Evolutionary conservation across 179 eudicot species (phyloP), one percentile per base, ranked within the genome.

Genomic region (Spergularia azorica): DNA sequence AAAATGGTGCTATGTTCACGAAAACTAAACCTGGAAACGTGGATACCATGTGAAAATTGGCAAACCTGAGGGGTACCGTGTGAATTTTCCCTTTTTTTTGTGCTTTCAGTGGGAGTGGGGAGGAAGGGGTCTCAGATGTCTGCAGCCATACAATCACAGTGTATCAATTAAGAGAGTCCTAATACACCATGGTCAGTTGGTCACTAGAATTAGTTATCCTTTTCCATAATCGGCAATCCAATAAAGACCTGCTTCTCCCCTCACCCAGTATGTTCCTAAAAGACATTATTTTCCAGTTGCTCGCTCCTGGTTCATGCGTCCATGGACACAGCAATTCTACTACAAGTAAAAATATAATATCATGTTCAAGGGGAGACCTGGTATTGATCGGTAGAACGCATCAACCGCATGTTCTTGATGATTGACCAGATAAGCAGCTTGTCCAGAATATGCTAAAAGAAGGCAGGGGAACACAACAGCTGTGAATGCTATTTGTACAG

Each of bases 311-410:
- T 39, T 55, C 63, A 9, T 14, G 43, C 32, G 54, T 5, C 57
- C 26, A 68, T 26, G 46, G 13, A 38, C 20, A 55, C 17, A 14
- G 16, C 7, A 2, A 63, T 12, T 18, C 20, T 14, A 9, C 16
- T 13, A 8, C 61, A 16, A 58, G 12, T 26, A 1, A 48, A 61
- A 43, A 50, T 39, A 4, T 59, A 57, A 76, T 6, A 46, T 51
- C 41, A 38, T 67, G 52, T 56, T 63, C 57, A 63, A 26, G 36
- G 70, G 69, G 63, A 78, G 62, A 93, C 99, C 97, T 88, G 99
- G 99, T 82, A 95, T 95, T 36, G 99, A 95, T 43, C 85, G 97
- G 81, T 95, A 95, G 85, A 95, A 95, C 48, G 97, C 97, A 86
- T 95, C 92, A 20, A 36, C 38, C 7, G 87, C 95, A 82, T 95